Base-by-base conservation (phyloP, 2,329 filamentous ascomycete species). In the Fusarium sp. region DNA sequence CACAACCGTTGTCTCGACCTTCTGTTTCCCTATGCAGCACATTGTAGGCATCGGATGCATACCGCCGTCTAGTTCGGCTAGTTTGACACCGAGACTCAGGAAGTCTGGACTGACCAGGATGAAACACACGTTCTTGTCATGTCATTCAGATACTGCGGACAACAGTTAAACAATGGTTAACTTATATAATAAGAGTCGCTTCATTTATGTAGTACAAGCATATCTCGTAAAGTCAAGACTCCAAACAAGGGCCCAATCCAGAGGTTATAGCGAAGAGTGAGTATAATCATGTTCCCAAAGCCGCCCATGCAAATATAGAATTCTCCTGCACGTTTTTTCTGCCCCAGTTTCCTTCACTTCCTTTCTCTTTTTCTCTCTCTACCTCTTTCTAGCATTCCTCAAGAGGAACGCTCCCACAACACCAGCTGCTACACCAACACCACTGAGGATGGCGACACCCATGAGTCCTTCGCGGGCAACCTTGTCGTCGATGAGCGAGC, bases 371-470 rank as follows among this genome's bases (percentile, higher is more conserved):
- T n/a, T 15, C 16, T 41, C 24, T 59, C 48, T 69, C 72, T 76
- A 88, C 77, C 86, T 83, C 79, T 83, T 90, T 81, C 89, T 89
- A 70, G 90, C 87, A 68, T 94, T 93, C 81, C 89, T 91, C 78
- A 98, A 87, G 69, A 99, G 80, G 76, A 98, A 88, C 16, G 94
- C 94, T 34, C 95, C 96, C 18, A 98, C 90, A 18, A 98, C 90
- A n/a, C 95, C 96, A 4, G 94, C 96, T 4, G 93, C 95, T 67
- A 98, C 91, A 57, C 95, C 94, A 59, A 98, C 88, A 32, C 96
- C 95, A 67, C 95, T 95, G 45, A 98, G 89, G 78, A 99, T 98
- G 45, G 96, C 96, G 61, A 97, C 94, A 46, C 96, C 96, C 84
- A 98, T 88, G 68, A 99, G 81, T 0, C 96, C 96, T 82, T 99